These are phyloP conservation scores for Spergularia bocconei DNA, from an alignment of 148 eudicot genomes.

Conservation along the genomic window DNA sequence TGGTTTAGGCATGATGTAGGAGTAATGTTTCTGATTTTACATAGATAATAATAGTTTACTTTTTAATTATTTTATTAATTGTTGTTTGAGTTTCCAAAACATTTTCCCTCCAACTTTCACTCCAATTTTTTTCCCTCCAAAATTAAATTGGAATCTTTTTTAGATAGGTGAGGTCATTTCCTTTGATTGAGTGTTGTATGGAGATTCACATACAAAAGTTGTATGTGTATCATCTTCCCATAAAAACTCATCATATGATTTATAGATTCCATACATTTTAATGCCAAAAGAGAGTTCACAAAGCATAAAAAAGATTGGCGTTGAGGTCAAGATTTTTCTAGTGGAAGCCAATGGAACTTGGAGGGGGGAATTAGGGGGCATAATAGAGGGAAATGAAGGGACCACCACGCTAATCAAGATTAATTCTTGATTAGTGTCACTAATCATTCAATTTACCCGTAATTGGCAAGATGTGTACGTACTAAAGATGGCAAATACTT, in stretches of 20 bases:
- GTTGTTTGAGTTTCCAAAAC: no score
- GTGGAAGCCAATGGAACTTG: slow-evolving; percentile 17
- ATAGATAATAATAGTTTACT: no score
- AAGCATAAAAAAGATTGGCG: slow-evolving; percentile 25
- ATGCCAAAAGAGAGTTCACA: background rate
- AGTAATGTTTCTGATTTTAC: no score
- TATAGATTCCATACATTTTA: background rate
- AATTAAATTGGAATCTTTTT: no score
- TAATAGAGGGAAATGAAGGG: slow-evolving; percentile 11
- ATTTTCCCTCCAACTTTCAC: no score
- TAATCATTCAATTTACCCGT: slow-evolving; percentile 21
- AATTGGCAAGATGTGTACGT: slow-evolving; percentile 32
- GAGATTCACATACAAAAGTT: no score
- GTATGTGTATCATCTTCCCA: no score
- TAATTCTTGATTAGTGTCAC: slow-evolving; percentile 4
- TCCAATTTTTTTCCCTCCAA: no score
- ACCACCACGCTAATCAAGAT: slow-evolving; percentile 29
- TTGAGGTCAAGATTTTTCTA: slow-evolving; percentile 11
- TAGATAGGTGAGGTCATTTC: no score
- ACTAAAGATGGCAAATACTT: slow-evolving; percentile 34
- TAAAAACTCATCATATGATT: slow-evolving; percentile 20
- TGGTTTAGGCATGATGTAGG: no score
- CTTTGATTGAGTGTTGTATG: no score
- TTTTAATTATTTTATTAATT: no score
- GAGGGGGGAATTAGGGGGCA: slow-evolving; percentile 29